phyloP scores from a whole-genome alignment of 176 grass and related monocot genomes.

The Phyllostachys edulis region DNA sequence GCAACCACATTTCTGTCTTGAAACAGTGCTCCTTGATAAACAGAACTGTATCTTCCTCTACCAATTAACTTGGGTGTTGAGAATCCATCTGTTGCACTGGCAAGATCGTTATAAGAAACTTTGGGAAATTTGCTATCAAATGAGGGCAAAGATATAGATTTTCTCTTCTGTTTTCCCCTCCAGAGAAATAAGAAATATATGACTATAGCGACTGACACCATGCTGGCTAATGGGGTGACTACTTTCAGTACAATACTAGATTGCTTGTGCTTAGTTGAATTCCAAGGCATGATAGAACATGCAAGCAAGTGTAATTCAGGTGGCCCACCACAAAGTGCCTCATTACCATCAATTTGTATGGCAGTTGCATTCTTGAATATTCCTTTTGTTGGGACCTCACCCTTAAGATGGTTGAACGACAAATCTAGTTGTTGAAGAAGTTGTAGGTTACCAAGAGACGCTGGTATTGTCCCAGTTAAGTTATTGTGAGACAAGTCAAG shows the following conservation, averaged over 20 bases:
- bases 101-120: not conserved
- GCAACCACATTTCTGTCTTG: not conserved
- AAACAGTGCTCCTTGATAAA: not conserved
- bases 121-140: not conserved
- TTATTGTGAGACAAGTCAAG: not conserved
- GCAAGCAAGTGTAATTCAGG: no score
- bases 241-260: not conserved
- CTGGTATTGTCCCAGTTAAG: not conserved
- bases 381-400: no score
- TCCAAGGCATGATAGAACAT: no score
- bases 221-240: not conserved
- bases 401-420: no score
- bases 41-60: no score
- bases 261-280: not conserved
- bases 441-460: not conserved
- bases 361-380: no score
- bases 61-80: no score
- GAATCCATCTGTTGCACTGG: not conserved
- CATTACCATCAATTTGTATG: no score
- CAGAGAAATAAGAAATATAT: no score
- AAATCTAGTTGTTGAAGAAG: no score
- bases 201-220: not conserved
- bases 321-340: no score
- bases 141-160: not conserved
- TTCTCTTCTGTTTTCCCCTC: not conserved